A percentile compares a stretch with the other conserved stretches of the same genome.
phyloP scores from a whole-genome alignment of 371 early-diverging fungal genomes.

The Globomyces sp. region DNA sequence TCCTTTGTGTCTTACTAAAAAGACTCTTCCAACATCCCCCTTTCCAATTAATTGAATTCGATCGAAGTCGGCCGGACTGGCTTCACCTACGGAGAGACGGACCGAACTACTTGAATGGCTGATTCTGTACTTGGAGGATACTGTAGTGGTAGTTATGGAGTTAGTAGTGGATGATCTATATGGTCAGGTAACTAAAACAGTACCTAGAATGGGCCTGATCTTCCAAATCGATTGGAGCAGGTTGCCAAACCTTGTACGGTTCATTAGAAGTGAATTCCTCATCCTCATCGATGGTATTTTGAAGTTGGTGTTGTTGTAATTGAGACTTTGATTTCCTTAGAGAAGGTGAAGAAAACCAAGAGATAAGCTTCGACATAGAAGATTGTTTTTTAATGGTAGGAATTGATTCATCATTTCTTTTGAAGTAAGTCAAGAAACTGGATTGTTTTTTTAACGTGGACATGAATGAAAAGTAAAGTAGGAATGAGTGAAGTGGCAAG shows the following conservation, averaged over 20 bases:
- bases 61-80: constrained; percentile 78
- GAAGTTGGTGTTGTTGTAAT: too few species aligned
- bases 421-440: neutral
- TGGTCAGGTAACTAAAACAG: too few species aligned
- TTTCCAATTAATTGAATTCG: constrained; percentile 85
- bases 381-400: neutral
- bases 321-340: too few species aligned
- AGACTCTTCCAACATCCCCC: constrained; percentile 97
- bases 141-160: neutral
- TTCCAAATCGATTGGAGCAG: too few species aligned
- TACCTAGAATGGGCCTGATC: too few species aligned
- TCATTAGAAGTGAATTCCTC: too few species aligned
- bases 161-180: neutral
- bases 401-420: neutral
- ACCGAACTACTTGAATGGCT: constrained; percentile 48
- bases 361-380: neutral
- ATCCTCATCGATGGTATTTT: too few species aligned
- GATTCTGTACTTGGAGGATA: constrained; percentile 6
- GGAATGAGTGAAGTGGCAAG: too few species aligned
- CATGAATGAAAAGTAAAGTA: too few species aligned
- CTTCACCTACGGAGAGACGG: constrained; percentile 72
- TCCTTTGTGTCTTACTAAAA: constrained; percentile 84
- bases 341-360: too few species aligned
- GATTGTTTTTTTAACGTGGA: neutral
- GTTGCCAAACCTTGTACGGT: too few species aligned